A percentile compares a stretch with the other conserved stretches of the same genome.
phyloP scores from a whole-genome alignment of 495 filamentous ascomycete genomes.

The Paragyromitra xinjiangensis region DNA sequence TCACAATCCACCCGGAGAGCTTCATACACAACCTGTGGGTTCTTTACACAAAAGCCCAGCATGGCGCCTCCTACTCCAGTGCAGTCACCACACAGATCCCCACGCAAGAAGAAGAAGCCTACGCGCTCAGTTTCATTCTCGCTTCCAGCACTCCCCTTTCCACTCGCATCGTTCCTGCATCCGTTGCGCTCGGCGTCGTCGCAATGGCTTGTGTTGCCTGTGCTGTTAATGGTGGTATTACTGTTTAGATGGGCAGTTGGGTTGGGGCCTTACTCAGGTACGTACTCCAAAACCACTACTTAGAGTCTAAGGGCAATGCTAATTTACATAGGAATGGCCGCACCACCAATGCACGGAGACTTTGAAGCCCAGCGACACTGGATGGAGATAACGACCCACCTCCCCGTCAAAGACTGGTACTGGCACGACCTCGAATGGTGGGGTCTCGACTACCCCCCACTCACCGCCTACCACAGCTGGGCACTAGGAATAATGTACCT shows the following conservation, averaged over 20 bases:
- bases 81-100: slow-evolving; percentile 65
- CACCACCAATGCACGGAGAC: slow-evolving; percentile 91
- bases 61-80: slow-evolving; percentile 35
- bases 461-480: slow-evolving; percentile 99
- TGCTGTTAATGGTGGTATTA: slow-evolving; percentile 87
- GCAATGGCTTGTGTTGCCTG: slow-evolving; percentile 90
- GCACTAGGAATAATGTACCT: slow-evolving; percentile 80
- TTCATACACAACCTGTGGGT: neutral
- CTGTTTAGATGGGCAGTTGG: slow-evolving; percentile 92
- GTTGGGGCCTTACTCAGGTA: slow-evolving; percentile 94
- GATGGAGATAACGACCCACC: slow-evolving; percentile 93
- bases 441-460: slow-evolving; percentile 95
- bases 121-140: slow-evolving; percentile 61
- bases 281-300: slow-evolving; percentile 24
- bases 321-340: slow-evolving; percentile 48
- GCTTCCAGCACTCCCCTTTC: slow-evolving; percentile 72
- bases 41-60: neutral
- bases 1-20: slow-evolving; percentile 1
- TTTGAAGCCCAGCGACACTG: slow-evolving; percentile 98
- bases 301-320: neutral
- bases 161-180: slow-evolving; percentile 90
- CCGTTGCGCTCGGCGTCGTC: slow-evolving; percentile 82
- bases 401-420: slow-evolving; percentile 95
- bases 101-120: slow-evolving; percentile 66
- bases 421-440: slow-evolving; percentile 96